Base-by-base conservation (phyloP, 2,329 filamentous ascomycete species). In the Lojkania enalia region DNA sequence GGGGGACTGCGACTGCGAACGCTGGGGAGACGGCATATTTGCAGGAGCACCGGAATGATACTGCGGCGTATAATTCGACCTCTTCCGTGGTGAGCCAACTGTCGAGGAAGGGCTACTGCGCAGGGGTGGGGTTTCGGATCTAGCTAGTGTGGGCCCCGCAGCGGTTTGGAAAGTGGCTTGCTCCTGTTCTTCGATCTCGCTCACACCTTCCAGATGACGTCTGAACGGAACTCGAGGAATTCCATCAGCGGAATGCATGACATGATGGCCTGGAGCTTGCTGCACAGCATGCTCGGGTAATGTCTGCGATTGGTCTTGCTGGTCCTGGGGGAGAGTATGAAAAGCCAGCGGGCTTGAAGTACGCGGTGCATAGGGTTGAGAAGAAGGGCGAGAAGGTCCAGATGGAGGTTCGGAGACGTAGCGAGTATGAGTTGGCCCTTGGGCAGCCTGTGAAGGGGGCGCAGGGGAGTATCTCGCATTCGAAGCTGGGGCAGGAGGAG, bases 271-370 rank as follows among this genome's bases (percentile, higher is more conserved):
- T 14, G 51, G 45, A 19, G 41, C 20, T 14, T 55, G 33, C n/a
- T 47, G 38, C n/a, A 29, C 25, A 39, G 46, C 18, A 11, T 44
- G 20, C 20, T 57, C 49, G 13, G 47, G 20, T 21, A 35, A 44
- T 21, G 23, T 29, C 9, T 32, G 18, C 35, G 31, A 39, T 23
- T 35, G 31, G 1, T 35, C 32, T 31, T 47, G 40, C 16, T 55
- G 53, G 11, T 65, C 66, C 9, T 71, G 66, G 19, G 69, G 62
- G 35, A 44, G 36, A 21, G 70, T 67, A 39, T 74, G 78, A 38
- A 78, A 77, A 21, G 82, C 82, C 13, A 85, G 71, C 13, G 82
- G 82, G 62, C 82, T 85, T n/a, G 82, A 85, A 5, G 81, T 85
- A 44, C 82, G 75, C 14, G 82, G 82, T 31, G 82, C 79, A 62